Conservation (phyloP, 2,329 filamentous ascomycete species). For the Penicillium paneum region DNA sequence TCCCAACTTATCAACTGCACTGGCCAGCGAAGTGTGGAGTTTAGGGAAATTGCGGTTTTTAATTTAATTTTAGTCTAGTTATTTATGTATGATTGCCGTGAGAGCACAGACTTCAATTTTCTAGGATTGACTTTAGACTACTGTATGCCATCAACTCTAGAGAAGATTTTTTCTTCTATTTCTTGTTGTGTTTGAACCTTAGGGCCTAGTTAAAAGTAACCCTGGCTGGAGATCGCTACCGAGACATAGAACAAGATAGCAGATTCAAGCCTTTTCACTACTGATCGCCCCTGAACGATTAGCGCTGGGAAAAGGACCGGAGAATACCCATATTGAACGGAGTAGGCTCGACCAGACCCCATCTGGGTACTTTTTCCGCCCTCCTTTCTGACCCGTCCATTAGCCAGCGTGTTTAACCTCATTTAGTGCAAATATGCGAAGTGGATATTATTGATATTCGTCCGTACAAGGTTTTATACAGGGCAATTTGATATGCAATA, state of each 20-base stretch:
- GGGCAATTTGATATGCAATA: not conserved
- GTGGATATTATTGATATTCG: not conserved
- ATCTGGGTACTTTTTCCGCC: not conserved
- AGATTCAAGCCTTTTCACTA: not conserved
- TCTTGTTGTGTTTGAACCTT: not conserved
- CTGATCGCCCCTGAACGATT: constrained; percentile 2
- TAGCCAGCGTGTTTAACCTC: not conserved
- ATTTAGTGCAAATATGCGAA: not conserved
- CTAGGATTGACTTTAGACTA: not conserved
- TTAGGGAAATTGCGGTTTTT: constrained; percentile 9
- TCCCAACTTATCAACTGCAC: constrained; percentile 11
- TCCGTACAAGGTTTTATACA: not conserved
- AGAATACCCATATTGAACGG: not conserved
- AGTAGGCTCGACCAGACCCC: not conserved
- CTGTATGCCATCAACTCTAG: not conserved
- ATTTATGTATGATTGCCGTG: not conserved
- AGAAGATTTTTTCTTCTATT: too few species aligned
- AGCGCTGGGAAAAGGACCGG: constrained; percentile 1
- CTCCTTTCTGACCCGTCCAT: not conserved
- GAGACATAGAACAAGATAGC: not conserved
- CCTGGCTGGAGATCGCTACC: not conserved
- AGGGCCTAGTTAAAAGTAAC: not conserved
- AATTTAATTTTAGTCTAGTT: not conserved
- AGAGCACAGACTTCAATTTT: constrained; percentile 17
- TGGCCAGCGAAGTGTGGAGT: constrained; percentile 17